Evolutionary conservation across 208 protist genomes (phyloP).

Genomic region (Wallacemonas rigidus): DNA sequence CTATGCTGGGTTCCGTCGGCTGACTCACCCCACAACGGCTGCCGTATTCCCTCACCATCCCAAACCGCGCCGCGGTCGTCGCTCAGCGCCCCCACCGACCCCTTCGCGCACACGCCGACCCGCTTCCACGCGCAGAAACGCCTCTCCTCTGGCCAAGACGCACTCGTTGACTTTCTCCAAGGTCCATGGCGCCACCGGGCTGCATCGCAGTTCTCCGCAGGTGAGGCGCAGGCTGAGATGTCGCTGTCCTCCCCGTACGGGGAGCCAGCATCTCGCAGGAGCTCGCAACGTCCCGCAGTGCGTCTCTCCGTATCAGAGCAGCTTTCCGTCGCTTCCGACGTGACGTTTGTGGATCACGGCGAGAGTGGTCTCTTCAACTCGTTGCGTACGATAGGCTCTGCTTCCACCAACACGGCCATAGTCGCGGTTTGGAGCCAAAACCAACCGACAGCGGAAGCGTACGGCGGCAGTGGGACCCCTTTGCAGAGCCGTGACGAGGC

Average conservation of each 20-base stretch:
- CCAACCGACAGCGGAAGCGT: background rate
- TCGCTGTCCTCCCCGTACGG: background rate
- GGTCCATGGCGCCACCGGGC: background rate
- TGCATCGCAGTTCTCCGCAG: background rate
- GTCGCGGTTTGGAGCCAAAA: background rate
- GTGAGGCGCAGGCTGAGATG: background rate
- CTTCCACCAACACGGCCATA: background rate
- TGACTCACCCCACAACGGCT: background rate
- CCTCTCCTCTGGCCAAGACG: constrained; percentile 7
- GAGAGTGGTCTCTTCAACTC: constrained; percentile 1
- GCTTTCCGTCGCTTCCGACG: constrained; percentile 6
- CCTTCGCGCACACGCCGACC: background rate
- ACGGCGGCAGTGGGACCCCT: background rate
- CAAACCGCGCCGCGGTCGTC: background rate
- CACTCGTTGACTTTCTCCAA: background rate
- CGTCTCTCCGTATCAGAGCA: background rate
- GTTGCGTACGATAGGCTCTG: background rate
- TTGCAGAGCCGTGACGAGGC: background rate
- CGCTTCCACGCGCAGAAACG: background rate
- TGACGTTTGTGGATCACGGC: constrained; percentile 14
- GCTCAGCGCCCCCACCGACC: background rate
- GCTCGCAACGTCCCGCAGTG: background rate
- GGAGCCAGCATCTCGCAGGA: background rate
- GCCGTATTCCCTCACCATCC: background rate
- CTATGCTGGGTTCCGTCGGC: background rate